A percentile compares a stretch with the other conserved stretches of the same genome.
phyloP scores from a whole-genome alignment of 2,329 filamentous ascomycete species.

The Ophiosphaerella narmari region DNA sequence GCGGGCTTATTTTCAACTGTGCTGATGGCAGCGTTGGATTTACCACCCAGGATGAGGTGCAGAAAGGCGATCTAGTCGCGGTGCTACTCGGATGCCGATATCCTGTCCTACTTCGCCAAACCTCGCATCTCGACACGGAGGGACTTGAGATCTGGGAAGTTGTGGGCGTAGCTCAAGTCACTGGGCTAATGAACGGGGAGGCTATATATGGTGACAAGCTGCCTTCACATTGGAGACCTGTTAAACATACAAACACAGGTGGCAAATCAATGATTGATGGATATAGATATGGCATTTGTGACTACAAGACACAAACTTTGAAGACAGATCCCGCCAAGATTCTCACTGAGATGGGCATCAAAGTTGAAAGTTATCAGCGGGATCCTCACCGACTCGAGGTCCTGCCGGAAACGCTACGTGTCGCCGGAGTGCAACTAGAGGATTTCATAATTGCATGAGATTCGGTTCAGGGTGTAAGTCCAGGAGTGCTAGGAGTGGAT shows the following conservation, averaged over 20 bases:
- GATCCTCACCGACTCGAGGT: slow-evolving; percentile 4
- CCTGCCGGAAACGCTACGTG: slow-evolving; percentile 4
- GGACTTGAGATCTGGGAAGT: slow-evolving; percentile 1
- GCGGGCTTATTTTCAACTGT: background rate
- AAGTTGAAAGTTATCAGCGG: slow-evolving; percentile 5
- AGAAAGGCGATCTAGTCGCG: slow-evolving; percentile 2
- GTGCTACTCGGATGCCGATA: slow-evolving; percentile 2
- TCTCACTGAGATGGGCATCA: slow-evolving; percentile 6
- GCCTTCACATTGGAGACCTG: background rate
- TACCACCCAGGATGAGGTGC: background rate
- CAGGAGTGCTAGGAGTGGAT: too few relatives aligned
- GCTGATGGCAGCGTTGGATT: background rate
- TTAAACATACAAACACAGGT: background rate
- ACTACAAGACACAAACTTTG: background rate
- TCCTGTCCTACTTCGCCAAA: slow-evolving; percentile 2
- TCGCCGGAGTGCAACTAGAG: slow-evolving; percentile 3
- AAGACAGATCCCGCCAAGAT: slow-evolving; percentile 5
- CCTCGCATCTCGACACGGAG: background rate
- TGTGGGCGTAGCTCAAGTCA: background rate
- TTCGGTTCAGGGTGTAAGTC: too few relatives aligned
- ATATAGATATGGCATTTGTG: background rate
- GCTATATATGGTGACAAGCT: slow-evolving; percentile 4
- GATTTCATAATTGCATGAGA: slow-evolving; percentile 5
- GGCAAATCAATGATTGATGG: background rate
- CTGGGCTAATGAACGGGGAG: slow-evolving; percentile 7